A percentile compares a stretch with the other conserved stretches of the same genome.
Evolutionary conservation across 2,329 filamentous ascomycete genomes (phyloP).

Genomic region (Hypoxylon sp.): DNA sequence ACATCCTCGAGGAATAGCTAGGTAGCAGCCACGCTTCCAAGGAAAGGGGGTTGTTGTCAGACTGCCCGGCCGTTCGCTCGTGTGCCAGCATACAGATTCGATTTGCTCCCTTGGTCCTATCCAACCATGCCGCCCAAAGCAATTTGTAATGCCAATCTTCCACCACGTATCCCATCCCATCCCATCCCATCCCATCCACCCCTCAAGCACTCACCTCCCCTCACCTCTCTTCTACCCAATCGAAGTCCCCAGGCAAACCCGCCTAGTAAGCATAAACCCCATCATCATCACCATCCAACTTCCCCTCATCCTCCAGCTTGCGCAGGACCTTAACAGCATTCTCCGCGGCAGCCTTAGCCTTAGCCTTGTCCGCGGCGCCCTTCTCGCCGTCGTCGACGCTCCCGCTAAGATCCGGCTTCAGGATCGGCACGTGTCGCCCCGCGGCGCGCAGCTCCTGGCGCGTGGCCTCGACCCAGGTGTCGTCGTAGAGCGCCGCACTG

Average conservation of each 20-base stretch:
- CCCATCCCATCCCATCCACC: neutral
- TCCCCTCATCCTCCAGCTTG: constrained; percentile 46
- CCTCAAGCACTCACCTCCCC: neutral
- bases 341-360: constrained; percentile 31
- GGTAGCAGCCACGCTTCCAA: constrained; percentile 1
- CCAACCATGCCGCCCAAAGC: neutral
- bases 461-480: constrained; percentile 32
- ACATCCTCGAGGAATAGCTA: neutral
- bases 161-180: neutral
- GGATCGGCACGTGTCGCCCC: constrained; percentile 26
- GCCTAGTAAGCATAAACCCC: constrained; percentile 34
- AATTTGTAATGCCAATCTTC: neutral
- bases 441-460: constrained; percentile 12
- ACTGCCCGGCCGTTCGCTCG: neutral
- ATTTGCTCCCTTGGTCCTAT: neutral
- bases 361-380: constrained; percentile 44
- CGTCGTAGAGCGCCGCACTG: constrained; percentile 29
- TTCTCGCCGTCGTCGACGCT: neutral
- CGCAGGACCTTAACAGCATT: constrained; percentile 48
- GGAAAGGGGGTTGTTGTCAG: neutral
- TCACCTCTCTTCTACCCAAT: neutral
- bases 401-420: constrained; percentile 30
- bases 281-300: constrained; percentile 34
- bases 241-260: neutral
- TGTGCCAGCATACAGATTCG: neutral